Conservation (phyloP, 2,329 filamentous ascomycete genomes). For the Fusarium graminum region DNA sequence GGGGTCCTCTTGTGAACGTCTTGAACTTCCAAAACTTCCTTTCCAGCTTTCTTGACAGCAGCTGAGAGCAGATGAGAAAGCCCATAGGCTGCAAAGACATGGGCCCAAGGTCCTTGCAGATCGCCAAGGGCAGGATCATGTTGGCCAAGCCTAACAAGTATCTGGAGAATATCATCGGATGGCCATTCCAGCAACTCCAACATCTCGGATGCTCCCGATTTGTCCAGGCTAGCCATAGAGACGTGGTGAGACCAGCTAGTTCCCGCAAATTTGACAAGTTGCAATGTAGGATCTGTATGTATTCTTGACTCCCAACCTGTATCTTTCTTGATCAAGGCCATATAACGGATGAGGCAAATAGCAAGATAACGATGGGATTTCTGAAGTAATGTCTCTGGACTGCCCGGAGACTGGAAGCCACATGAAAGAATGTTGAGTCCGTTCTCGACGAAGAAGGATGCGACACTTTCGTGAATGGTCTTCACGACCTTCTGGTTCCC, state of each 20-base stretch:
- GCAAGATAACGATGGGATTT: background rate
- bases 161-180: background rate
- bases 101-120: background rate
- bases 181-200: conserved; percentile 10
- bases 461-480: conserved; percentile 3
- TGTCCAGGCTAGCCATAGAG: background rate
- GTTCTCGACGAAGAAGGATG: conserved; percentile 1
- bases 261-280: background rate
- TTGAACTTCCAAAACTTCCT: background rate
- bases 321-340: conserved; percentile 9
- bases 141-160: background rate
- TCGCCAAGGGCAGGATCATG: background rate
- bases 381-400: background rate
- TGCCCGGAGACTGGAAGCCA: background rate
- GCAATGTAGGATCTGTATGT: background rate
- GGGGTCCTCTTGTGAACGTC: conserved; percentile 3
- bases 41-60: conserved; percentile 3
- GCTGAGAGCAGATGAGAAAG: conserved; percentile 1
- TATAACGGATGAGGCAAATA: background rate
- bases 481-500: background rate
- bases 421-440: conserved; percentile 2
- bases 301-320: background rate
- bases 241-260: conserved; percentile 4
- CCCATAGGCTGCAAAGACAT: conserved; percentile 4
- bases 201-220: conserved; percentile 5